Evolutionary conservation across 1,139 yeast species (phyloP), one percentile per base, ranked within the genome.

Genomic region (Debaryomycetaceae sp.): DNA sequence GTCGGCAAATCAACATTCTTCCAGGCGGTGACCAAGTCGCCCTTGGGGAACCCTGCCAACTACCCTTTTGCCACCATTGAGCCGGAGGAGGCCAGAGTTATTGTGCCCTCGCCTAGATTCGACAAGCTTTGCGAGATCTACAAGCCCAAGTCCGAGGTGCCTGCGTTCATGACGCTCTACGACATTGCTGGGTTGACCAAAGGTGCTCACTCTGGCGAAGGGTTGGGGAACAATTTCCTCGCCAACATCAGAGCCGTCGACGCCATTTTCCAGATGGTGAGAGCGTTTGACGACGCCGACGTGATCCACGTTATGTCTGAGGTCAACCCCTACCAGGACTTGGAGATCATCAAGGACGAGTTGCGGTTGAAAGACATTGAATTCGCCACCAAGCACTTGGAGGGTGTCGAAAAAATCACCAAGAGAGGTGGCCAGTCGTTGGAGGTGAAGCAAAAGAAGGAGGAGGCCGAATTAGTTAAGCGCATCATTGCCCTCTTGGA

Each of bases 11-110:
- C 84, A 16, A 73, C 80, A 1, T 71, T 75, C 41, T 75, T 75
- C 51, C 81, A 83, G 61, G 91, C 91, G 39, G 80, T 83, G 49
- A 83, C 93, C 45, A 78, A 80, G 65, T 88, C 88, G 53, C 94
- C 95, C 35, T 74, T 91, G 50, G 98, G 98, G 50, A 91, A 89
- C 66, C 97, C 98, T 39, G 98, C 97, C 42, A 91, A 91, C 63
- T 91, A 89, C 58, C 98, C 98, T 23, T 91, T 89, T 56, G 98
- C 98, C 36, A 91, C 98, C 39, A 91, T 91, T 62, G 98, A 91
- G 49, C 98, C 98, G 31, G 98, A 91, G 70, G 98, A 91, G 69
- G 97, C 98, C 32, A 77, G 96, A 61, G 96, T 89, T 39, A 81
- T 83, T 52, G 98, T 91, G 36, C 98, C 98, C 46, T 88, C 96